Evolutionary conservation across 441 rosid species (phyloP), one percentile per base, ranked within the genome.

Genomic region (Adansonia gregorii): DNA sequence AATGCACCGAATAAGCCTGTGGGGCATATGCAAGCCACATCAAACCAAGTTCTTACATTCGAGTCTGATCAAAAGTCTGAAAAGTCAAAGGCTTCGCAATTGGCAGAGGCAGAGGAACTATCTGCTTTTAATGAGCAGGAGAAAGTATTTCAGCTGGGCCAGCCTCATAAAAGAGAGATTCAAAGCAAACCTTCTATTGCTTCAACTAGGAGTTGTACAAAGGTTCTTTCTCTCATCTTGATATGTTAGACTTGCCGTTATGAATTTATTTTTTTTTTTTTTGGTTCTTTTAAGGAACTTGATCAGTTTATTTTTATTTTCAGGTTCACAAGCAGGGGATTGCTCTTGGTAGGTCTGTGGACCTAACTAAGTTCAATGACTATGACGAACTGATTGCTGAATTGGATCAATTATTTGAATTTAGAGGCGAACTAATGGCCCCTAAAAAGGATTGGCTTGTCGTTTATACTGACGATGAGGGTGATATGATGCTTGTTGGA

Each of bases 401-500:
- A 76, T 67, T 97, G 78, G 99, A 97, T 86, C 84, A 20, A 74
- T 79, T 94, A 80, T 94, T 97, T 87, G 99, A 94, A 76, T 93
- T 94, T 76, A 86, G 85, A 20, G 98, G 98, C 14, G 94, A 89
- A 83, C 82, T 97, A 78, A 81, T 89, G 85, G 83, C 90, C 71
- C 85, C 90, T 9, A 81, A 84, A 72, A 94, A 86, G 81, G 86
- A 89, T 60, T 94, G 99, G 98, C 80, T 90, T 79, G 84, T 94
- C 74, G 94, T 96, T 12, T 96, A 90, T 78, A 92, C 95, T 2
- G 99, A 96, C 79, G 97, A 96, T 52, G 99, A 97, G 86, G 92
- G 89, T 67, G 99, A 97, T 79, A 97, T 93, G 96, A 94, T 97
- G 99, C 98, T 93, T 72, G 98, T 92, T 74, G 99, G 99, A 73